A percentile compares a stretch with the other conserved stretches of the same genome.
Evolutionary conservation across 2,329 filamentous ascomycete genomes (phyloP).

Genomic region (Cryphonectria parasitica): DNA sequence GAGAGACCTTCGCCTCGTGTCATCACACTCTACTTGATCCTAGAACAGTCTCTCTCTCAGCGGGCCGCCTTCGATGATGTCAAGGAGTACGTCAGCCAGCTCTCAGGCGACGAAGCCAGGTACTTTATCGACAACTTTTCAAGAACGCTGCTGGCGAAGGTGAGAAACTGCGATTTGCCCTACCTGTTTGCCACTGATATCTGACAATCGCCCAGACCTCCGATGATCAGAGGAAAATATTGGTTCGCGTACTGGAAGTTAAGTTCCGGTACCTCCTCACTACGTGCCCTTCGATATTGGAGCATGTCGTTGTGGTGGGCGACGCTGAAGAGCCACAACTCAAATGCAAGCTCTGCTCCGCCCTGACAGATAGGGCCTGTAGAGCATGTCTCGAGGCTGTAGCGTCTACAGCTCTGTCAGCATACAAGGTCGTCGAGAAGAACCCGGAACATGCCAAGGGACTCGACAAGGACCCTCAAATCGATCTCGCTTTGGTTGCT

Average conservation of each 20-base stretch:
- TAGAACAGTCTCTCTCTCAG: slow-evolving; percentile 40
- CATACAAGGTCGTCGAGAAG: slow-evolving; percentile 33
- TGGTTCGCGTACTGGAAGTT: slow-evolving; percentile 41
- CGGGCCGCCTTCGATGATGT: slow-evolving; percentile 50
- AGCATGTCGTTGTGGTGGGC: slow-evolving; percentile 32
- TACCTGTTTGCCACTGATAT: not conserved
- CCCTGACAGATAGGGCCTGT: slow-evolving; percentile 26
- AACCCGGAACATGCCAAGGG: slow-evolving; percentile 29
- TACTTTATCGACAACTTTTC: slow-evolving; percentile 45
- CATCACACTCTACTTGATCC: slow-evolving; percentile 39
- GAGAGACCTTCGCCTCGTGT: slow-evolving; percentile 35
- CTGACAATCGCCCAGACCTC: slow-evolving; percentile 1
- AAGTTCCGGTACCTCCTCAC: slow-evolving; percentile 51
- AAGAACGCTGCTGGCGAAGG: slow-evolving; percentile 39
- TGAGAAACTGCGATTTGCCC: slow-evolving; percentile 28
- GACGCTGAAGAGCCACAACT: slow-evolving; percentile 31
- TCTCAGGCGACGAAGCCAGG: slow-evolving; percentile 46
- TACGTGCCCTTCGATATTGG: slow-evolving; percentile 43
- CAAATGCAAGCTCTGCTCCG: slow-evolving; percentile 33
- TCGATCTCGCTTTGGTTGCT: slow-evolving; percentile 40
- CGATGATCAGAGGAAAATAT: slow-evolving; percentile 16
- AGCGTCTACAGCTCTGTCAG: slow-evolving; percentile 30
- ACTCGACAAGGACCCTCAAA: slow-evolving; percentile 39
- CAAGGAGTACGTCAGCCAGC: slow-evolving; percentile 47
- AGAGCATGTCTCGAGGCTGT: slow-evolving; percentile 32